Percentiles rank a stretch among this genome's conserved stretches.
These are phyloP conservation scores for Rutstroemia sp. DNA, from an alignment of 2,329 filamentous ascomycete species.

Conservation along the genomic window DNA sequence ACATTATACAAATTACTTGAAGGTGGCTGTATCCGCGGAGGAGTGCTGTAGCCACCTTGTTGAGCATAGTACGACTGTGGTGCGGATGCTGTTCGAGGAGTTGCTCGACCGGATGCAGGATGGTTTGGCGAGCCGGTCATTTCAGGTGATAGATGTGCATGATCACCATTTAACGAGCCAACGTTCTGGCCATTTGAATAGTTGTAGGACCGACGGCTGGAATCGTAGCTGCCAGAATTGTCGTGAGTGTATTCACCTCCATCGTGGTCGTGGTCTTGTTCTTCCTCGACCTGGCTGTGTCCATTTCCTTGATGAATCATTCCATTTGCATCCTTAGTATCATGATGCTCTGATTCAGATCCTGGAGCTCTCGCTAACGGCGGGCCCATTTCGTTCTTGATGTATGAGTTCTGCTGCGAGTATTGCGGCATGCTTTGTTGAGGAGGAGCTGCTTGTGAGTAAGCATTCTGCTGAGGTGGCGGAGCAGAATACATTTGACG, in stretches of 20 bases:
- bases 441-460: conserved; percentile 53
- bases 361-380: conserved; percentile 57
- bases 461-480: conserved; percentile 59
- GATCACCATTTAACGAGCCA: conserved; percentile 60
- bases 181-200: conserved; percentile 64
- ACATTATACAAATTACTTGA: conserved; percentile 84
- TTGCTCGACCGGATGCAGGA: conserved; percentile 77
- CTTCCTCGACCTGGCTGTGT: conserved; percentile 52
- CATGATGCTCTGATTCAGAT: conserved; percentile 50
- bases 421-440: conserved; percentile 66
- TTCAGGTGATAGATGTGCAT: conserved; percentile 70
- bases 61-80: conserved; percentile 67
- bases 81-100: conserved; percentile 69
- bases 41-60: conserved; percentile 60
- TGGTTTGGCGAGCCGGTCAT: conserved; percentile 76
- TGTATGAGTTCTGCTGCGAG: conserved; percentile 49
- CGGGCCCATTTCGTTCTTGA: conserved; percentile 85
- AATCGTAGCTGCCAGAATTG: conserved; percentile 62
- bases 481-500: conserved; percentile 72
- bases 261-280: conserved; percentile 68
- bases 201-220: conserved; percentile 66
- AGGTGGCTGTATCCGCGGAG: conserved; percentile 61
- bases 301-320: conserved; percentile 53
- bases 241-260: conserved; percentile 81
- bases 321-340: conserved; percentile 59